Percentiles rank a stretch among this genome's conserved stretches.
Evolutionary conservation across 2,329 filamentous ascomycete species (phyloP).

Genomic region (Emmonsia crescens): DNA sequence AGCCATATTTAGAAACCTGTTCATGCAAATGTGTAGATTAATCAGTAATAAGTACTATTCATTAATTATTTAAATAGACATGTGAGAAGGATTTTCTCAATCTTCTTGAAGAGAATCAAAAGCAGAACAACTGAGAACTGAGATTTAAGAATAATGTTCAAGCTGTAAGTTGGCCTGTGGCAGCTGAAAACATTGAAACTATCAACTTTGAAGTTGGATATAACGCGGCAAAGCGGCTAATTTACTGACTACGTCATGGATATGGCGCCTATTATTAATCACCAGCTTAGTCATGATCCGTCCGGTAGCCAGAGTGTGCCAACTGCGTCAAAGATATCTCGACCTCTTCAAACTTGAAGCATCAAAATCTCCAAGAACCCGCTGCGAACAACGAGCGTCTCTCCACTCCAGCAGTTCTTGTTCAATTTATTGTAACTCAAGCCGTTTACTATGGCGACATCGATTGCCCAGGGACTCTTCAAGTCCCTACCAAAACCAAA

Average conservation of each 20-base stretch:
- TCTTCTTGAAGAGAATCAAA: background rate
- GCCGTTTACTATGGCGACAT: slow-evolving; percentile 34
- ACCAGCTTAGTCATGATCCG: background rate
- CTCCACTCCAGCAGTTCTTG: background rate
- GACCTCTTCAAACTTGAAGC: background rate
- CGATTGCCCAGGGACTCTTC: slow-evolving; percentile 60
- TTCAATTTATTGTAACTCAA: background rate
- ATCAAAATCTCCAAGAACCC: background rate
- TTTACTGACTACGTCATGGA: background rate
- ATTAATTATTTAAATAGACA: background rate
- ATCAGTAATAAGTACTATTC: background rate
- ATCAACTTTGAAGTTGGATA: background rate
- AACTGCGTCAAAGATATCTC: background rate
- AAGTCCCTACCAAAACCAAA: slow-evolving; percentile 78
- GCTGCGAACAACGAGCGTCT: background rate
- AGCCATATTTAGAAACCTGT: no score
- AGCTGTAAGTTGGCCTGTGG: no score
- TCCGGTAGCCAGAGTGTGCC: background rate
- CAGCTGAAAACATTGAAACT: no score
- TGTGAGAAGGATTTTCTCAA: background rate
- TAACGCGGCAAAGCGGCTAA: background rate
- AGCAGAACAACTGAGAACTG: background rate
- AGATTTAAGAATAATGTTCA: background rate
- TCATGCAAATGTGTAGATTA: no score
- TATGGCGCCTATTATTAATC: background rate